These are phyloP conservation scores for Pseudozyma tsukubaensis DNA, from an alignment of 1,284 basidiomycete species.

Conservation along the genomic window DNA sequence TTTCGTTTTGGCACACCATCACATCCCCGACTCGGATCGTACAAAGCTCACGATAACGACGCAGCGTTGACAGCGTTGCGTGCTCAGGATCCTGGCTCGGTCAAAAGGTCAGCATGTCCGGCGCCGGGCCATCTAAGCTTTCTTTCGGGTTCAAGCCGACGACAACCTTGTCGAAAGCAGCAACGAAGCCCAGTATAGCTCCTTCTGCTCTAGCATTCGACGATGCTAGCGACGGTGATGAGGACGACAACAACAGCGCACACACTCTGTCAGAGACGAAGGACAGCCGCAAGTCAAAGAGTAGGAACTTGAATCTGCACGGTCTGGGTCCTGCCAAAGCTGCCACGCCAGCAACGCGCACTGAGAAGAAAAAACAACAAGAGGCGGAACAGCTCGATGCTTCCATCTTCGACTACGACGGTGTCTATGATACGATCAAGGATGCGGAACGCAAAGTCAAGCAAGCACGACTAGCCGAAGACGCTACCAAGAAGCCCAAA, in stretches of 20 bases:
- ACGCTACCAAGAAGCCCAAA: slow-evolving; percentile 78
- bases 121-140: slow-evolving; percentile 35
- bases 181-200: slow-evolving; percentile 9
- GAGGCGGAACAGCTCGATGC: slow-evolving; percentile 82
- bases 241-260: slow-evolving; percentile 3
- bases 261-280: neutral
- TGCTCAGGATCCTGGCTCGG: neutral
- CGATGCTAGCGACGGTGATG: slow-evolving; percentile 51
- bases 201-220: slow-evolving; percentile 30
- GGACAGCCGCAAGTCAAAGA: slow-evolving; percentile 3
- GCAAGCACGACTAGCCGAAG: slow-evolving; percentile 76
- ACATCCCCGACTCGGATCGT: neutral
- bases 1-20: slow-evolving; percentile 1
- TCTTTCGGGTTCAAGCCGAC: slow-evolving; percentile 51
- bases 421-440: slow-evolving; percentile 96
- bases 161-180: neutral
- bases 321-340: slow-evolving; percentile 25
- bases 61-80: neutral
- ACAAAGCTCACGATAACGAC: neutral
- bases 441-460: slow-evolving; percentile 77
- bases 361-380: slow-evolving; percentile 47
- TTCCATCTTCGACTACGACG: slow-evolving; percentile 94
- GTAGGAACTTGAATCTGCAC: slow-evolving; percentile 3
- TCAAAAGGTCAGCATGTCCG: slow-evolving; percentile 9
- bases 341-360: slow-evolving; percentile 49